Percentiles rank a stretch among this genome's conserved stretches.
These are phyloP conservation scores for Sporothrix inflata DNA, from an alignment of 2,329 filamentous ascomycete genomes.

Conservation along the genomic window DNA sequence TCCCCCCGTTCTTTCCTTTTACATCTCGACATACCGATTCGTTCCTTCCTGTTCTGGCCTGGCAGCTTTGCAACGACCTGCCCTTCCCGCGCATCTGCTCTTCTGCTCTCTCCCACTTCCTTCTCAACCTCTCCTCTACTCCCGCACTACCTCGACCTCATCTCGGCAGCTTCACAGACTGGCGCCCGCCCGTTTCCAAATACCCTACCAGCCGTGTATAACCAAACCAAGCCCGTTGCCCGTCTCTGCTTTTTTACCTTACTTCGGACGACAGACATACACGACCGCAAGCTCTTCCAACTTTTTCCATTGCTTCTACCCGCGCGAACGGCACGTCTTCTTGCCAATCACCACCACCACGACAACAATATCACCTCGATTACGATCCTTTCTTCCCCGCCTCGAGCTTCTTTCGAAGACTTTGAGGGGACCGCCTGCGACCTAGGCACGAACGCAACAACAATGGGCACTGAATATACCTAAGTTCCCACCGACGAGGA, in stretches of 20 bases:
- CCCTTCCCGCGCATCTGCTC: neutral
- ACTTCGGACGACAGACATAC: neutral
- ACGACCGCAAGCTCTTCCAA: neutral
- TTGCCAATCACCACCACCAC: neutral
- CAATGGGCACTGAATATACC: conserved; percentile 16
- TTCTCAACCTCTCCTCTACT: neutral
- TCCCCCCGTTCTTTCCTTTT: conserved; percentile 7
- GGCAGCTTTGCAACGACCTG: conserved; percentile 6
- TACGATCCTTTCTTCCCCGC: neutral
- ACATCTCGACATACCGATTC: conserved; percentile 6
- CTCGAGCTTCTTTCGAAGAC: neutral
- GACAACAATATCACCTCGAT: neutral
- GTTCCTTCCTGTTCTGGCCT: conserved; percentile 1
- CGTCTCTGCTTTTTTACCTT: neutral
- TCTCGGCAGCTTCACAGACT: neutral
- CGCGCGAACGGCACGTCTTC: neutral
- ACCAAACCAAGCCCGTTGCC: neutral
- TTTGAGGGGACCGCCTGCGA: neutral
- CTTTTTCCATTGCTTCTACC: neutral
- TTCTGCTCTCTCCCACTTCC: neutral
- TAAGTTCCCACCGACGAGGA: conserved; percentile 5
- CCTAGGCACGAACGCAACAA: conserved; percentile 10
- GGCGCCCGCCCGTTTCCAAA: neutral
- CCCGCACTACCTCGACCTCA: neutral
- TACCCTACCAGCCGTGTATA: neutral